Base-by-base conservation (phyloP, 768 basidiomycete species). In the Gymnopilus dilepis region DNA sequence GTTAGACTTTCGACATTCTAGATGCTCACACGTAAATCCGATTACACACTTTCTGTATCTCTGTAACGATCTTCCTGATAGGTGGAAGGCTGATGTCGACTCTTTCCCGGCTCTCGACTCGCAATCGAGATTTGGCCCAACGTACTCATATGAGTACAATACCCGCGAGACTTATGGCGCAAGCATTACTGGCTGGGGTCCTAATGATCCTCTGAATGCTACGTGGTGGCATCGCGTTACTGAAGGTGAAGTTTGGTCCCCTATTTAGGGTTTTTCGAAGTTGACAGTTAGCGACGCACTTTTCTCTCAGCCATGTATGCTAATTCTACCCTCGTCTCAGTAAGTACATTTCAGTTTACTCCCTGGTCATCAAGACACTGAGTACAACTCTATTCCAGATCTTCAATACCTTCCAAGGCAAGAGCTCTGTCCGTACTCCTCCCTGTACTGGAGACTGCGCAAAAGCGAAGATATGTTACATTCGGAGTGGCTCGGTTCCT, bases 181-280 rank as follows among this genome's bases (percentile, higher is more conserved):
- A 37, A 83, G 74, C 56, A 81, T 88, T 53, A 72, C 79, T 1
- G 77, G 82, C 33, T 92, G 91, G 91, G 77, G 79, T 26, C 70
- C 75, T 2, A 77, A 80, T 56, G 90, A 90, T 69, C 91, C 91
- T 0, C 73, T 93, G 63, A 92, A 92, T 62, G 89, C 89, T 6
- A 92, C 91, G 9, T 92, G 88, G 87, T 92, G 91, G 91, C 91
- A 92, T 66, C 82, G 73, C 47, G 88, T 92, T 41, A 92, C 91
- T 9, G 89, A 91, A 74, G 82, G 89, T 87, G 58, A 31, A 31
- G 22, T 7, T 50, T 26, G 30, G 28, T 22, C 52, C 31, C 21
- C 13, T 12, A 26, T 2, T 24, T 43, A 15, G 3, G 19, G 28
- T 13, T 51, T 22, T 24, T 22, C n/a, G 13, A 15, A n/a, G n/a